These are phyloP conservation scores for Fusarium luffae DNA, from an alignment of 2,329 filamentous ascomycete genomes.

Conservation along the genomic window DNA sequence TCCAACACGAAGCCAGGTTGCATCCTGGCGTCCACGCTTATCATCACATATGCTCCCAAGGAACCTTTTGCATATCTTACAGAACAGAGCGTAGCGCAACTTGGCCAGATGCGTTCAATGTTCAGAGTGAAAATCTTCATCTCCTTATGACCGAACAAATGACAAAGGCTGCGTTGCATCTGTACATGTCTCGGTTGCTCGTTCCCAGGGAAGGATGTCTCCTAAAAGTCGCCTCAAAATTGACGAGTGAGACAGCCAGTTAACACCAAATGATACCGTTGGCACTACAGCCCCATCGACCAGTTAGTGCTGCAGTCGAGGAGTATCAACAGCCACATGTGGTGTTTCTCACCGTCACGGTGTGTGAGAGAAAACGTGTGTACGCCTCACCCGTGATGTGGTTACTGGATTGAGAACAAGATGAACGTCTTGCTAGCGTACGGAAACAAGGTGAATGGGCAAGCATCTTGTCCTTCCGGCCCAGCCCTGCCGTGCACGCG, in stretches of 20 bases:
- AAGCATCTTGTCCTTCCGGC: slow-evolving; percentile 2
- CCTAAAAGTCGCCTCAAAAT: not conserved
- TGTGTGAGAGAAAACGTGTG: not conserved
- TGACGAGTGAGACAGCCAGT: slow-evolving; percentile 6
- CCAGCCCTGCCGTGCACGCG: slow-evolving; percentile 22
- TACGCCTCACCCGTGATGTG: slow-evolving; percentile 12
- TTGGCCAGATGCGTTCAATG: not conserved
- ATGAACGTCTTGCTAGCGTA: slow-evolving; percentile 6
- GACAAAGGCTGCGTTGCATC: not conserved
- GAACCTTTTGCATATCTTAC: slow-evolving; percentile 9
- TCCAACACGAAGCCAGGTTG: slow-evolving; percentile 8
- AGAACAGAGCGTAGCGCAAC: slow-evolving; percentile 5
- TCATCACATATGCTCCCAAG: slow-evolving; percentile 3
- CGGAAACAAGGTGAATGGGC: slow-evolving; percentile 11
- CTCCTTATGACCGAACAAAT: slow-evolving; percentile 19
- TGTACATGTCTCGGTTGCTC: slow-evolving; percentile 1
- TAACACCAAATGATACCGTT: not conserved
- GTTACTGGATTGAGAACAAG: slow-evolving; percentile 12
- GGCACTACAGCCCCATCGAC: not conserved
- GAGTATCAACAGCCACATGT: slow-evolving; percentile 19
- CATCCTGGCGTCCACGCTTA: slow-evolving; percentile 3
- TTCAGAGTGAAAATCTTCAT: not conserved
- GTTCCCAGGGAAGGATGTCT: not conserved
- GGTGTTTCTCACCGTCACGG: slow-evolving; percentile 9
- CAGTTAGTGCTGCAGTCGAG: not conserved